Conservation (phyloP, 805 yeast species). For the Candida ortonii region DNA sequence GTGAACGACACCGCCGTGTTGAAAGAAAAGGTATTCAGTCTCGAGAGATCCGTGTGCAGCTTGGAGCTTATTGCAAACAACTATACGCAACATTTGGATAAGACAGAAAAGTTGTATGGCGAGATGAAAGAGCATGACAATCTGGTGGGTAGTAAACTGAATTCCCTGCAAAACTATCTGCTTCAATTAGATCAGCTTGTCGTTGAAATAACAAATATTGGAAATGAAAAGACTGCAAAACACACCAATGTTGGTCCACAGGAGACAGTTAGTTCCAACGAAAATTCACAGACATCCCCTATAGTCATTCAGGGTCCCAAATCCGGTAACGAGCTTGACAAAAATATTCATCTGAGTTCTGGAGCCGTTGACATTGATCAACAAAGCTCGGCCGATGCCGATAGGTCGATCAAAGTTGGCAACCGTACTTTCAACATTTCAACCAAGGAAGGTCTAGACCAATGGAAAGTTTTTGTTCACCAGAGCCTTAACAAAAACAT, state of each 20-base stretch:
- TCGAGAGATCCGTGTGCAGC: slow-evolving; percentile 18
- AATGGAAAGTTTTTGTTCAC: slow-evolving; percentile 27
- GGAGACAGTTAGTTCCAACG: too few relatives aligned
- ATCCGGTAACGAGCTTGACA: too few relatives aligned
- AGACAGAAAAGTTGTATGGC: slow-evolving; percentile 4
- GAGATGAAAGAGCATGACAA: slow-evolving; percentile 5
- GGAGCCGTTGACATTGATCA: background rate
- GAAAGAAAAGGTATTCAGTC: slow-evolving; percentile 17
- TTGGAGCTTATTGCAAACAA: slow-evolving; percentile 16
- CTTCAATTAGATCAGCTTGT: slow-evolving; percentile 5
- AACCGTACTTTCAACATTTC: slow-evolving; percentile 29
- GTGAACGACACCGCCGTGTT: slow-evolving; percentile 13
- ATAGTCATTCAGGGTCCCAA: too few relatives aligned
- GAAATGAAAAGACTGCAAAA: too few relatives aligned
- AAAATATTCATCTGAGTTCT: too few relatives aligned
- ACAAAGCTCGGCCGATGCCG: background rate
- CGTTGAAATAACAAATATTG: background rate
- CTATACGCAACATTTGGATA: slow-evolving; percentile 8
- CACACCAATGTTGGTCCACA: too few relatives aligned
- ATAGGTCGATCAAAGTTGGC: slow-evolving; percentile 19
- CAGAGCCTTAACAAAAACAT: slow-evolving; percentile 13
- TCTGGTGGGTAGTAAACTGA: slow-evolving; percentile 6
- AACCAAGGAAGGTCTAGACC: slow-evolving; percentile 29
- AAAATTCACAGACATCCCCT: too few relatives aligned
- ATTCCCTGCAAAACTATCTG: slow-evolving; percentile 5